These are phyloP conservation scores for Wickerhamiella allomyrinae DNA, from an alignment of 805 yeast species.

Conservation along the genomic window DNA sequence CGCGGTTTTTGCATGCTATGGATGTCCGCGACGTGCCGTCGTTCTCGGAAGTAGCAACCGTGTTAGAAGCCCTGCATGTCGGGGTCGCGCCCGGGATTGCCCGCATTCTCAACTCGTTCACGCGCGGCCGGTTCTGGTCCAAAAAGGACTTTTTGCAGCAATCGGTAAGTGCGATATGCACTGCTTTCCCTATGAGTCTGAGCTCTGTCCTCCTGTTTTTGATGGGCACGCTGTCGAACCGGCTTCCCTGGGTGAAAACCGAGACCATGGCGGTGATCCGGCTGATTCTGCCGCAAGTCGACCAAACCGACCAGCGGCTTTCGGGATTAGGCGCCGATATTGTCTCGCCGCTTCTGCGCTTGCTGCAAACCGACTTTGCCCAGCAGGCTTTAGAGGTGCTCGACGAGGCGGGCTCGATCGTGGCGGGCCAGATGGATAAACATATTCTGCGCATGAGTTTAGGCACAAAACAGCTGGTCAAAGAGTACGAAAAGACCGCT, in stretches of 20 bases:
- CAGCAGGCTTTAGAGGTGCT: slow-evolving; percentile 79
- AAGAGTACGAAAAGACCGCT: slow-evolving; percentile 72
- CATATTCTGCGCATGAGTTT: slow-evolving; percentile 84
- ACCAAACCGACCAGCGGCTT: slow-evolving; percentile 56
- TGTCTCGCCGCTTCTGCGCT: slow-evolving; percentile 74
- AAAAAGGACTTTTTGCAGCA: slow-evolving; percentile 81
- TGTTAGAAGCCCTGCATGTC: slow-evolving; percentile 28
- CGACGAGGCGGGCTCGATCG: slow-evolving; percentile 70
- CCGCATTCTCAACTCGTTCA: slow-evolving; percentile 59
- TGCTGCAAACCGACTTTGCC: slow-evolving; percentile 71
- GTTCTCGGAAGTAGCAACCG: slow-evolving; percentile 37
- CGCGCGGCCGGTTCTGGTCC: slow-evolving; percentile 72
- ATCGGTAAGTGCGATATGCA: slow-evolving; percentile 53
- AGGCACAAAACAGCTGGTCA: slow-evolving; percentile 64
- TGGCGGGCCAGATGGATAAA: slow-evolving; percentile 81
- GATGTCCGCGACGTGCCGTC: slow-evolving; percentile 43
- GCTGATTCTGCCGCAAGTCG: slow-evolving; percentile 60
- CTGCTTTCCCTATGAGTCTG: slow-evolving; percentile 57
- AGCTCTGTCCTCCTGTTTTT: slow-evolving; percentile 63
- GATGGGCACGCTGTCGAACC: slow-evolving; percentile 67
- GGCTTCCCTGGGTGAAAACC: slow-evolving; percentile 58
- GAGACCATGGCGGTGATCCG: slow-evolving; percentile 70
- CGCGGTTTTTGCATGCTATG: slow-evolving; percentile 72
- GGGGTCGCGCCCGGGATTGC: slow-evolving; percentile 42
- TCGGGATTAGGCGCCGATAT: slow-evolving; percentile 89